These are phyloP conservation scores for Conticribra weissflogii DNA, from an alignment of 108 stramenopile species.

Conservation along the genomic window DNA sequence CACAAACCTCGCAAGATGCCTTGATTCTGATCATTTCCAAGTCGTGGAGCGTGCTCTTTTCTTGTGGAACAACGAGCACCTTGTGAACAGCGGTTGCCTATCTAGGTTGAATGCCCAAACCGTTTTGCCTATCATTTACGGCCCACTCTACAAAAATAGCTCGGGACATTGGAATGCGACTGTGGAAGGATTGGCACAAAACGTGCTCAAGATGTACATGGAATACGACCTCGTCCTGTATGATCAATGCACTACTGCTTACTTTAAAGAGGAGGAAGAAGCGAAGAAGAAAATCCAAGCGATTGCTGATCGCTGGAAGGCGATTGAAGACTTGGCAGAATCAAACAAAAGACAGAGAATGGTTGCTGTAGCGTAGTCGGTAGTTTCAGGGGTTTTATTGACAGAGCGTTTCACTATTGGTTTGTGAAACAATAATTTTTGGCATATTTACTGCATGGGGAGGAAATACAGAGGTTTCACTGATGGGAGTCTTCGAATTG, in stretches of 20 bases:
- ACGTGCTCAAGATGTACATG: conserved; percentile 96
- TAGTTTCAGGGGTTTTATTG: background rate
- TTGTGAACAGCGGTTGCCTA: conserved; percentile 90
- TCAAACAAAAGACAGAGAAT: conserved; percentile 41
- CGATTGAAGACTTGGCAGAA: conserved; percentile 68
- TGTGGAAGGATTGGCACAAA: conserved; percentile 97
- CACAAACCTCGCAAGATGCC: conserved; percentile 89
- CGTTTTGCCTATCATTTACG: conserved; percentile 94
- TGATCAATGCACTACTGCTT: conserved; percentile 86
- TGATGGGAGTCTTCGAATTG: no score
- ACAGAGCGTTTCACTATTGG: background rate
- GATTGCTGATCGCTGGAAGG: conserved; percentile 73
- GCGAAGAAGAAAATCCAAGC: conserved; percentile 84
- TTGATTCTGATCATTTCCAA: conserved; percentile 97
- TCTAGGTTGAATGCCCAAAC: conserved; percentile 86
- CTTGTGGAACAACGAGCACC: conserved; percentile 98
- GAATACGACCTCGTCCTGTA: conserved; percentile 90
- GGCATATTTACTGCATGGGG: no score
- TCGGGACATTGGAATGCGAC: conserved; percentile 99
- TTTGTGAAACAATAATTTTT: background rate
- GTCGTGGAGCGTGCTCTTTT: conserved; percentile 96
- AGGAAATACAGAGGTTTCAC: no score
- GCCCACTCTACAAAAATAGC: conserved; percentile 91
- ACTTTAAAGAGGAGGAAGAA: conserved; percentile 89
- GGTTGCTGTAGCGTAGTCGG: conserved; percentile 30